Evolutionary conservation across 2,329 filamentous ascomycete genomes (phyloP).

Genomic region (Byssothecium circinans): DNA sequence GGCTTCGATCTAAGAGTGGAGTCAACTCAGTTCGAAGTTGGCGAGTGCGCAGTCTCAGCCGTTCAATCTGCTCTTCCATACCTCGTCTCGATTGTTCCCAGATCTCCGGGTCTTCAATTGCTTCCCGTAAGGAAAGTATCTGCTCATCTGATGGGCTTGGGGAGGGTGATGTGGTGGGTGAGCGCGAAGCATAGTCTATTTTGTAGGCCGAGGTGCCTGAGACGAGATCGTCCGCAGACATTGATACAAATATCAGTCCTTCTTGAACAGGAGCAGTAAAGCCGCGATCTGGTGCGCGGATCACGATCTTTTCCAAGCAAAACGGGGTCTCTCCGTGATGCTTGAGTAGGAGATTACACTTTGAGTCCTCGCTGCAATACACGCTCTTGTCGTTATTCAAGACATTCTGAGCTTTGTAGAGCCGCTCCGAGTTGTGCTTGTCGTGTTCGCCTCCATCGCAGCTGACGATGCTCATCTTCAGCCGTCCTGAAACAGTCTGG

Average conservation of each 20-base stretch:
- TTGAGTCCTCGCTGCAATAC: constrained; percentile 86
- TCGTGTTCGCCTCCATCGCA: constrained; percentile 78
- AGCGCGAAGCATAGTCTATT: constrained; percentile 57
- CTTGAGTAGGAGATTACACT: constrained; percentile 82
- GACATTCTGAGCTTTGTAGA: constrained; percentile 67
- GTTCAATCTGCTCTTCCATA: constrained; percentile 31
- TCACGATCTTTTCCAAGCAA: constrained; percentile 79
- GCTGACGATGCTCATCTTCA: constrained; percentile 85
- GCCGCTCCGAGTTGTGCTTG: constrained; percentile 57
- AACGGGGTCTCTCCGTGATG: constrained; percentile 83
- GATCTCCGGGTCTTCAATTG: constrained; percentile 37
- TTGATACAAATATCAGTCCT: constrained; percentile 88
- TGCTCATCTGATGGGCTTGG: constrained; percentile 32
- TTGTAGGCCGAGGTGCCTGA: constrained; percentile 73
- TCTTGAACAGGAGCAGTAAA: constrained; percentile 88
- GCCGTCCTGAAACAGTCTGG: constrained; percentile 77
- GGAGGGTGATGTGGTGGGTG: constrained; percentile 28
- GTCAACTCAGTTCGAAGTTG: constrained; percentile 10
- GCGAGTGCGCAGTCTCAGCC: constrained; percentile 24
- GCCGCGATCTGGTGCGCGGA: constrained; percentile 78
- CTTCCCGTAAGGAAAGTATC: constrained; percentile 37
- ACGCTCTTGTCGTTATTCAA: constrained; percentile 79
- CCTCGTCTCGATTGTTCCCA: constrained; percentile 32
- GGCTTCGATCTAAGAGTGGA: constrained; percentile 4
- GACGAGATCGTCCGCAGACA: constrained; percentile 77